Evolutionary conservation across 345 rosid species (phyloP).

Genomic region (Rhodamnia rubescens): DNA sequence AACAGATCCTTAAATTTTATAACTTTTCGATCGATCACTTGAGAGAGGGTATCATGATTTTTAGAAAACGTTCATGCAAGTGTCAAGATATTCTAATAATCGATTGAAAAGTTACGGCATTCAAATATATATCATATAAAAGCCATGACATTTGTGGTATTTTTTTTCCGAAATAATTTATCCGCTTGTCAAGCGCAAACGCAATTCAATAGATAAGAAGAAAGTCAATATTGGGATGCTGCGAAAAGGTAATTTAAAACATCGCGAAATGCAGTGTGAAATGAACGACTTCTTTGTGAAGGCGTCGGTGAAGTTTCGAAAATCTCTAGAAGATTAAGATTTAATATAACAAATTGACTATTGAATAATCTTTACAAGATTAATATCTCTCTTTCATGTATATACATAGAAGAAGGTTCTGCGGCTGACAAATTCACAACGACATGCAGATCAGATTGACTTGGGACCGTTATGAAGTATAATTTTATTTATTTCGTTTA

Average conservation of each 20-base stretch:
- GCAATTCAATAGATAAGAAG: neutral
- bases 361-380: neutral
- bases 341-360: no score
- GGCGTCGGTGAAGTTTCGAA: neutral
- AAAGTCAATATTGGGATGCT: neutral
- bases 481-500: neutral
- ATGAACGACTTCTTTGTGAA: neutral
- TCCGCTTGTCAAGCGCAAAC: rapidly evolving
- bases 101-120: neutral
- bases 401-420: neutral
- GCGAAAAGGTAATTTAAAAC: neutral
- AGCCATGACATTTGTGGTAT: neutral
- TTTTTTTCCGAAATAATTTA: neutral
- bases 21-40: no score
- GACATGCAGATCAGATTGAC: neutral
- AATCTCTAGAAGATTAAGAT: neutral
- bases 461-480: neutral
- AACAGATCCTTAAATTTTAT: no score
- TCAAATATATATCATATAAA: rapidly evolving
- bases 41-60: no score
- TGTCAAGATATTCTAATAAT: neutral
- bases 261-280: neutral
- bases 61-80: no score
- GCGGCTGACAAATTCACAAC: neutral
- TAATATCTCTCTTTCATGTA: neutral